Conservation (phyloP, 768 basidiomycete genomes). For the Panaeolus cyanescens region DNA sequence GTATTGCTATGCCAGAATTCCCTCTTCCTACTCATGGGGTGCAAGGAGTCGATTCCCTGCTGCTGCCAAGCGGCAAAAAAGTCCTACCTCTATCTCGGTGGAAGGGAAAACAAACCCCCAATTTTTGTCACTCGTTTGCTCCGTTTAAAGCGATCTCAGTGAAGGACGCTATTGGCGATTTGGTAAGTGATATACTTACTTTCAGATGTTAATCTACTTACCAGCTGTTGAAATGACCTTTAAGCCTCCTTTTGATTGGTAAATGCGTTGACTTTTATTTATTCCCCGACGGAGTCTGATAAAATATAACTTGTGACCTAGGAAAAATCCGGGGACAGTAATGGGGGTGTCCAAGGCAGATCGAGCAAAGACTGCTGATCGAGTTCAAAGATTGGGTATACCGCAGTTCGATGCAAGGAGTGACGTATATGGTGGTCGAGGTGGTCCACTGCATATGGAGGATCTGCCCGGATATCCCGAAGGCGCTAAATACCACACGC, state of each 20-base stretch:
- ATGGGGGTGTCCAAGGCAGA: slow-evolving; percentile 35
- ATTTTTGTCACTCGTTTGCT: slow-evolving; percentile 51
- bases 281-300: neutral
- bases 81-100: slow-evolving; percentile 47
- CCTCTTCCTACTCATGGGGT: slow-evolving; percentile 62
- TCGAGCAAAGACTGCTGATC: slow-evolving; percentile 31
- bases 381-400: slow-evolving; percentile 42
- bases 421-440: neutral
- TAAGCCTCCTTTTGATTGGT: slow-evolving; percentile 77
- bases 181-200: slow-evolving; percentile 46
- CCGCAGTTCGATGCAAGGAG: slow-evolving; percentile 42
- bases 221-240: slow-evolving; percentile 4
- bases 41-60: slow-evolving; percentile 21
- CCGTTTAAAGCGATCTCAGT: slow-evolving; percentile 63
- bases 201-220: neutral
- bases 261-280: slow-evolving; percentile 5
- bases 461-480: slow-evolving; percentile 48
- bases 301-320: slow-evolving; percentile 21
- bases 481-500: slow-evolving; percentile 40
- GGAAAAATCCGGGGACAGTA: slow-evolving; percentile 58
- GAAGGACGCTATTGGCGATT: slow-evolving; percentile 65
- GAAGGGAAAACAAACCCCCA: slow-evolving; percentile 26
- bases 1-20: slow-evolving; percentile 57
- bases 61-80: slow-evolving; percentile 44
- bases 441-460: slow-evolving; percentile 7